phyloP scores from a whole-genome alignment of 176 grass and related monocot genomes.

The Musa schizocarpa region DNA sequence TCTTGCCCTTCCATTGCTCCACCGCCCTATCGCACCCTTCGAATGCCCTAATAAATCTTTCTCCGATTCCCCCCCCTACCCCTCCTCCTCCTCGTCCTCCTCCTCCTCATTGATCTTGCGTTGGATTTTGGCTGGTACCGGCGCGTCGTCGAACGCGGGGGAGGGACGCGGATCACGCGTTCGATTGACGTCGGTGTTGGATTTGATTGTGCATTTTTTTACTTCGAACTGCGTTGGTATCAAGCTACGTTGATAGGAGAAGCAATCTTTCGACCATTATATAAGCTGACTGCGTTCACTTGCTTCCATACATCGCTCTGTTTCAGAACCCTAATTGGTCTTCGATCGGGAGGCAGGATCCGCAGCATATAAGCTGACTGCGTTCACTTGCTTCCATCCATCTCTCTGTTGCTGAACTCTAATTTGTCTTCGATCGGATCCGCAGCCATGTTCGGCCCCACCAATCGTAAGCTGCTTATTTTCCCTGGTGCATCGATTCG shows the following conservation, averaged over 20 bases:
- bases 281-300: background rate
- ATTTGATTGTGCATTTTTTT: background rate
- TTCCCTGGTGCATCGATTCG: background rate
- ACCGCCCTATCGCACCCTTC: background rate
- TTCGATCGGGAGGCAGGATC: background rate
- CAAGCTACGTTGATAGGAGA: background rate
- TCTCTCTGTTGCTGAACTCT: background rate
- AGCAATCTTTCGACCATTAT: background rate
- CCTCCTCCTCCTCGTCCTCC: background rate
- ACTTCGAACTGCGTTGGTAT: background rate
- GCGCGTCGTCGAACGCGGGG: background rate
- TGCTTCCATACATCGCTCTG: background rate
- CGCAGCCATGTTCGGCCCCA: conserved; percentile 4
- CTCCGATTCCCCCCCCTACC: background rate
- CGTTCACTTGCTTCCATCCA: too few species aligned
- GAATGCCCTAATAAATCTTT: conserved; percentile 3
- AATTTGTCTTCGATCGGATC: background rate
- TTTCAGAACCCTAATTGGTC: background rate
- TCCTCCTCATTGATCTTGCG: background rate
- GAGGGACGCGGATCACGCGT: background rate
- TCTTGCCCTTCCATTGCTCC: background rate
- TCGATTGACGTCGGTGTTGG: background rate
- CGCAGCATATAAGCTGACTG: background rate
- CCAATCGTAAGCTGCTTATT: background rate
- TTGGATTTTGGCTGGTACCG: background rate